Conservation (phyloP, 129 eudicot species). For the Calendula officinalis region DNA sequence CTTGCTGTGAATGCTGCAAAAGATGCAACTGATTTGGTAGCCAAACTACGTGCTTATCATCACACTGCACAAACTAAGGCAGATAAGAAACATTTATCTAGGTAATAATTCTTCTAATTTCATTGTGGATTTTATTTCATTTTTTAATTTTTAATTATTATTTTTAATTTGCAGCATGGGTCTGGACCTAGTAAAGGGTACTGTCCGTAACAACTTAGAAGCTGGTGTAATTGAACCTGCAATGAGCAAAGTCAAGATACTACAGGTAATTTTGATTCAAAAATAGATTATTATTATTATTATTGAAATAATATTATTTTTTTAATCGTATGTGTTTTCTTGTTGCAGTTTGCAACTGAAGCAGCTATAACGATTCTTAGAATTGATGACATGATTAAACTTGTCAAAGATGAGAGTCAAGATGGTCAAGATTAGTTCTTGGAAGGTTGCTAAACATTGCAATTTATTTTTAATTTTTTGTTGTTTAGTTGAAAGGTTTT, state of each 20-base stretch:
- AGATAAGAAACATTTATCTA: conserved; percentile 88
- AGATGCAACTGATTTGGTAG: conserved; percentile 92
- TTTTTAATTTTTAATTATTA: background rate
- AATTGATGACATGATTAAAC: conserved; percentile 91
- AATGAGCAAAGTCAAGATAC: conserved; percentile 97
- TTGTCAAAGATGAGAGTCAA: conserved; percentile 82
- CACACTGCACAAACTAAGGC: conserved; percentile 97
- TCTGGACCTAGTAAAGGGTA: conserved; percentile 78
- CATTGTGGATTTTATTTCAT: background rate
- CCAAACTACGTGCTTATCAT: conserved; percentile 85
- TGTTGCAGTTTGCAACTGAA: conserved; percentile 88
- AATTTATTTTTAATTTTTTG: background rate
- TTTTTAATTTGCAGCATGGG: conserved; percentile 64
- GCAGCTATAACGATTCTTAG: conserved; percentile 96
- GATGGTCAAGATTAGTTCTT: conserved; percentile 48
- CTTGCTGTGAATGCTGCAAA: conserved; percentile 97
- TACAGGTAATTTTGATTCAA: conserved; percentile 49
- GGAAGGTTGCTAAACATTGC: background rate
- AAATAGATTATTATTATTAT: no score
- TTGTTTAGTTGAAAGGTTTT: conserved; percentile 17
- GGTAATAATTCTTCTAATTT: conserved; percentile 36
- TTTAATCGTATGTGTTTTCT: background rate
- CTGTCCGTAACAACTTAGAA: conserved; percentile 84
- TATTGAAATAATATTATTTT: no score
- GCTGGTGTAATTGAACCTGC: conserved; percentile 99